A percentile compares a stretch with the other conserved stretches of the same genome.
Conservation (phyloP, 192 early-diverging fungal genomes). For the Backusella luteola region DNA sequence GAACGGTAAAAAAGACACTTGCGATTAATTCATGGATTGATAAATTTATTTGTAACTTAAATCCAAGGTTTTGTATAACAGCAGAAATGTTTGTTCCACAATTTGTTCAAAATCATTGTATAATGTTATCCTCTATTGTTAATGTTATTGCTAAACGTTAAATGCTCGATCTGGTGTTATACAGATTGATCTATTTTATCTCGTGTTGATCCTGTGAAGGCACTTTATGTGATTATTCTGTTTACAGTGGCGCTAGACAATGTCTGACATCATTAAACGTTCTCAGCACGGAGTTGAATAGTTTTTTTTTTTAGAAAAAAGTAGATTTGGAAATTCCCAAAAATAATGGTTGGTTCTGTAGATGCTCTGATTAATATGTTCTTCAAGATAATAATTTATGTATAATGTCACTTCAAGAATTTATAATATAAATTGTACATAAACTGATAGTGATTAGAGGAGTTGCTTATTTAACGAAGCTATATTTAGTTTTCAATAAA, state of each 20-base stretch:
- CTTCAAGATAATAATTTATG: neutral
- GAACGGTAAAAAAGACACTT: neutral
- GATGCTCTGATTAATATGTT: neutral
- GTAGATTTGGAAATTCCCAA: neutral
- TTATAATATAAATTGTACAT: neutral
- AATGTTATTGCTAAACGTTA: neutral
- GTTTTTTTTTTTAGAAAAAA: neutral
- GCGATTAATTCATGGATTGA: neutral
- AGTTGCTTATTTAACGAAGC: neutral
- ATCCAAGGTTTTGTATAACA: neutral
- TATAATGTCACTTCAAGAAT: neutral
- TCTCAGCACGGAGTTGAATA: neutral
- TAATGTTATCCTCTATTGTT: neutral
- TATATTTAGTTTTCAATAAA: neutral
- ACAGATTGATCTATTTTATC: neutral
- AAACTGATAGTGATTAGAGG: neutral
- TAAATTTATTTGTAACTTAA: neutral
- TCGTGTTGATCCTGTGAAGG: neutral
- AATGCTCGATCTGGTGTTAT: neutral
- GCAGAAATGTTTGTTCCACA: neutral
- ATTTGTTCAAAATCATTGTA: neutral
- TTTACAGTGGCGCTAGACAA: neutral
- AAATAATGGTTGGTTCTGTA: neutral
- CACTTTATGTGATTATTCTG: neutral
- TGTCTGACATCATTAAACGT: neutral